A percentile compares a stretch with the other conserved stretches of the same genome.
Conservation (phyloP, 306 rosid species). For the Comarum palustre region DNA sequence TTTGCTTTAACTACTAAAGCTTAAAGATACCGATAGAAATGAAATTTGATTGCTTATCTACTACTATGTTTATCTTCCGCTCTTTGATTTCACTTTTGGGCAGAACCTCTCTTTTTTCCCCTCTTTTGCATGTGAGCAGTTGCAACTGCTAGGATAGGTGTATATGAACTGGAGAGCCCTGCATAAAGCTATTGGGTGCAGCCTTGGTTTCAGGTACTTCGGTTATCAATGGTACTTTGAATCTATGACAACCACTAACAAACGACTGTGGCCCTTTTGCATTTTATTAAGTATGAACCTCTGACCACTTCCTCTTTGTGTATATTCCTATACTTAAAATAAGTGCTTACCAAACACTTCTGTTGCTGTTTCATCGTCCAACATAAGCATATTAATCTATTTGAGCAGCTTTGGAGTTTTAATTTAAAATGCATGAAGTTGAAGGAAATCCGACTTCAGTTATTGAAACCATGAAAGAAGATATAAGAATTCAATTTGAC, state of each 20-base stretch:
- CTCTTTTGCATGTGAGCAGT: slow-evolving; percentile 48
- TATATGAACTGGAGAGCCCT: slow-evolving; percentile 26
- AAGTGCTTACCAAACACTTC: slow-evolving; percentile 18
- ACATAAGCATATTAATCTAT: slow-evolving; percentile 25
- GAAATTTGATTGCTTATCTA: slow-evolving; percentile 27
- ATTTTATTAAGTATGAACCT: slow-evolving; percentile 19
- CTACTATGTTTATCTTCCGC: slow-evolving; percentile 8
- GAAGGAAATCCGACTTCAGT: slow-evolving; percentile 7
- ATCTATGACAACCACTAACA: slow-evolving; percentile 13
- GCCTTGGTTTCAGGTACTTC: slow-evolving; percentile 32
- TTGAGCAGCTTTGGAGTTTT: slow-evolving; percentile 4
- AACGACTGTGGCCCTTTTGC: slow-evolving; percentile 21
- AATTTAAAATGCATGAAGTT: neutral
- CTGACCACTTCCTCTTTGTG: slow-evolving; percentile 13
- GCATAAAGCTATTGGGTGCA: slow-evolving; percentile 33
- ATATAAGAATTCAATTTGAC: neutral
- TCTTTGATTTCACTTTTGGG: slow-evolving; percentile 25
- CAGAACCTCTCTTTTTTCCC: slow-evolving; percentile 19
- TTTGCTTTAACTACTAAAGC: slow-evolving; percentile 17
- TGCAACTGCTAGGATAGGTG: slow-evolving; percentile 26
- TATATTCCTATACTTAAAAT: neutral
- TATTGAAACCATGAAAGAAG: neutral
- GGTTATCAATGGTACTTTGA: slow-evolving; percentile 9
- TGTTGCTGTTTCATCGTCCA: neutral
- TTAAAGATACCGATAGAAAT: slow-evolving; percentile 1